Conservation (phyloP, 306 rosid genomes). For the Glycyrrhiza uralensis region DNA sequence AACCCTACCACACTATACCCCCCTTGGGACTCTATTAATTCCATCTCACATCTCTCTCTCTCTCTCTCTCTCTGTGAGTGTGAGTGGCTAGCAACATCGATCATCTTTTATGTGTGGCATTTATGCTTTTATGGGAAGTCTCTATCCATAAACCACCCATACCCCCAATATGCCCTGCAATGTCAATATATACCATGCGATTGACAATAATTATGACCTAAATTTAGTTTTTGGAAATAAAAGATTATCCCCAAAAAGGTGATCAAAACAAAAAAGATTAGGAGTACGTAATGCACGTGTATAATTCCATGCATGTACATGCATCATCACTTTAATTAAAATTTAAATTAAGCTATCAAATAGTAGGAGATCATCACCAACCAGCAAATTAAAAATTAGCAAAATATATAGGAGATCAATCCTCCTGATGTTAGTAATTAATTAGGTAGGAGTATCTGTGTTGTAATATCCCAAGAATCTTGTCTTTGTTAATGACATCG, state of each 20-base stretch:
- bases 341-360: neutral
- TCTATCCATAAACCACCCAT: slow-evolving; percentile 34
- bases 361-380: too few relatives aligned
- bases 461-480: slow-evolving; percentile 41
- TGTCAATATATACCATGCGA: slow-evolving; percentile 5
- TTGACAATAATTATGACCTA: neutral
- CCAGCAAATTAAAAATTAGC: neutral
- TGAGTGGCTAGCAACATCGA: slow-evolving; percentile 43
- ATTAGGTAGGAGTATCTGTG: too few relatives aligned
- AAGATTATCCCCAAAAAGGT: neutral
- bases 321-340: slow-evolving; percentile 5
- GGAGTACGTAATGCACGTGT: slow-evolving; percentile 25
- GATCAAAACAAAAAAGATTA: neutral
- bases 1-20: slow-evolving; percentile 55
- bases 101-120: slow-evolving; percentile 41
- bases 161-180: slow-evolving; percentile 44
- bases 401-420: neutral
- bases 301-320: slow-evolving; percentile 40
- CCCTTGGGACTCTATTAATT: slow-evolving; percentile 43
- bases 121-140: slow-evolving; percentile 50
- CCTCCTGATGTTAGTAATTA: neutral
- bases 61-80: slow-evolving; percentile 13
- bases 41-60: slow-evolving; percentile 16
- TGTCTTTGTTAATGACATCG: neutral
- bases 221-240: neutral